A percentile compares a stretch with the other conserved stretches of the same genome.
These are phyloP conservation scores for Zygotorulaspora chibaensis DNA, from an alignment of 805 yeast genomes.

Conservation along the genomic window DNA sequence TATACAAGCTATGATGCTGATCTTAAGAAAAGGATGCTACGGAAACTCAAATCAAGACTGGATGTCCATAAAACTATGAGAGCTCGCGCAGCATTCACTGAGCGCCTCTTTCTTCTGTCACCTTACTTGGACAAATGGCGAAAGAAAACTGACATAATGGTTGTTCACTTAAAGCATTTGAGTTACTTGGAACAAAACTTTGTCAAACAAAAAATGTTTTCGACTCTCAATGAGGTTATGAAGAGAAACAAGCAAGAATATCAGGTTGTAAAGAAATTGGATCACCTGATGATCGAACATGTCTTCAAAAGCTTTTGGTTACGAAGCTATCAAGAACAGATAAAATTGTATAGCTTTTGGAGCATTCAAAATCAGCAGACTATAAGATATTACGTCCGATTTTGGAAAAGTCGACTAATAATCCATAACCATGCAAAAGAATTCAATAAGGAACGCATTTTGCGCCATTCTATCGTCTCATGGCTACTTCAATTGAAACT, in stretches of 20 bases:
- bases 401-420: slow-evolving; percentile 12
- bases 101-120: slow-evolving; percentile 3
- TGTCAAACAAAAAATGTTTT: slow-evolving; percentile 11
- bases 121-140: slow-evolving; percentile 9
- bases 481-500: slow-evolving; percentile 8
- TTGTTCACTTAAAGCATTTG: slow-evolving; percentile 1
- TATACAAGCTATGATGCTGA: background rate
- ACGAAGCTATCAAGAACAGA: slow-evolving; percentile 17
- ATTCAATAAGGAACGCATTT: background rate
- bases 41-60: slow-evolving; percentile 5
- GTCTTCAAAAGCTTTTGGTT: slow-evolving; percentile 22
- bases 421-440: slow-evolving; percentile 7
- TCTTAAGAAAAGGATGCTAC: slow-evolving; percentile 2
- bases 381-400: slow-evolving; percentile 1
- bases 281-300: slow-evolving; percentile 7
- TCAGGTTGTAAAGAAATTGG: slow-evolving; percentile 4
- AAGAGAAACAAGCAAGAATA: slow-evolving; percentile 15
- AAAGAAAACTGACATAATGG: background rate
- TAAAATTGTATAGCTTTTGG: slow-evolving; percentile 12
- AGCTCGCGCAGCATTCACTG: slow-evolving; percentile 13
- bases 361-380: slow-evolving; percentile 7
- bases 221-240: slow-evolving; percentile 4
- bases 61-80: slow-evolving; percentile 11
- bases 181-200: slow-evolving; percentile 9
- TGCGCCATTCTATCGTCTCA: background rate